Conservation (phyloP, 129 eudicot species). For the Flaveria trinervia region DNA sequence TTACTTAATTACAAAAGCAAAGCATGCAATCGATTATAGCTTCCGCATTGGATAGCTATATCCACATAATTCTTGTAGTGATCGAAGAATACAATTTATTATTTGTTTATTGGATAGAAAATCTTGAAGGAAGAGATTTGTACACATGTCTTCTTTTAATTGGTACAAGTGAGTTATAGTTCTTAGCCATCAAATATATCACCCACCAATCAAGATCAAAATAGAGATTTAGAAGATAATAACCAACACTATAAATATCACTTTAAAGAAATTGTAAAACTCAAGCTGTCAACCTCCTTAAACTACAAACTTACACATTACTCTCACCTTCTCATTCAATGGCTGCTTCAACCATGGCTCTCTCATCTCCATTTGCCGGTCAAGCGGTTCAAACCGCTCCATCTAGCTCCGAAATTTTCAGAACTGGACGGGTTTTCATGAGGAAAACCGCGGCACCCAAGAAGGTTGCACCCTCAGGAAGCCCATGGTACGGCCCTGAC, state of each 20-base stretch:
- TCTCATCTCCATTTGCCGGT: slow-evolving; percentile 61
- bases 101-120: slow-evolving; percentile 22
- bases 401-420: slow-evolving; percentile 38
- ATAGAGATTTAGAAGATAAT: slow-evolving; percentile 42
- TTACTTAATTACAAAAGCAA: neutral
- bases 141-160: slow-evolving; percentile 25
- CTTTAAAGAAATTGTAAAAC: slow-evolving; percentile 5
- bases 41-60: neutral
- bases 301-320: slow-evolving; percentile 1
- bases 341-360: slow-evolving; percentile 72
- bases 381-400: slow-evolving; percentile 52
- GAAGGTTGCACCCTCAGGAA: slow-evolving; percentile 48
- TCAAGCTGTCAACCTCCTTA: slow-evolving; percentile 31
- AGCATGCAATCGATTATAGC: neutral
- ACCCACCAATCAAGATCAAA: slow-evolving; percentile 40
- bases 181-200: slow-evolving; percentile 34
- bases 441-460: slow-evolving; percentile 43
- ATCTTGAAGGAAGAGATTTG: slow-evolving; percentile 26
- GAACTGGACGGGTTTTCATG: slow-evolving; percentile 56
- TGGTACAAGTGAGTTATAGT: neutral
- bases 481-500: slow-evolving; percentile 74
- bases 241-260: slow-evolving; percentile 33
- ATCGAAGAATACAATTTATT: neutral
- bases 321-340: slow-evolving; percentile 35
- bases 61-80: neutral